Percentiles rank a stretch among this genome's conserved stretches.
Conservation (phyloP, 257 asterid genomes). For the Solanum tarijense region DNA sequence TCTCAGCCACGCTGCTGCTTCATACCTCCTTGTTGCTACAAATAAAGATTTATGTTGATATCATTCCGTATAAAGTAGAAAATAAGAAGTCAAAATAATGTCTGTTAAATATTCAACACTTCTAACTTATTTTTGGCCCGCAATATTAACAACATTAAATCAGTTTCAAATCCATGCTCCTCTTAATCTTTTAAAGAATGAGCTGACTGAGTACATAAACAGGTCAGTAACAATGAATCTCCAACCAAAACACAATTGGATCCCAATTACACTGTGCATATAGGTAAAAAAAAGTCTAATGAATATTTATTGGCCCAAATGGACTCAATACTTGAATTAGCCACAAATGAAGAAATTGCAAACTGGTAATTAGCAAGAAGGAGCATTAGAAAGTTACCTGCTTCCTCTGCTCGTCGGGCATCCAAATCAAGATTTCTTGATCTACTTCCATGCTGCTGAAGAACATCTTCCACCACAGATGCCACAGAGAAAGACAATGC, state of each 20-base stretch:
- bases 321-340: neutral
- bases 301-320: neutral
- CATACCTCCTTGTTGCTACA: constrained; percentile 82
- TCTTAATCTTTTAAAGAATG: neutral
- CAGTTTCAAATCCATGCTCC: neutral
- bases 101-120: neutral
- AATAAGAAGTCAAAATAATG: neutral
- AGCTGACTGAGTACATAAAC: neutral
- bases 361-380: neutral
- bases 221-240: neutral
- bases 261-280: neutral
- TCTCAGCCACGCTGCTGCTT: constrained; percentile 85
- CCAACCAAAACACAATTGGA: neutral
- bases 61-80: neutral
- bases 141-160: neutral
- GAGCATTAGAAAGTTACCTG: constrained; percentile 39
- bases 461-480: constrained; percentile 91
- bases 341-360: neutral
- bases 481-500: constrained; percentile 72
- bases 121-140: neutral
- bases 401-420: constrained; percentile 87
- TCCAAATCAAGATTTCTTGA: constrained; percentile 77
- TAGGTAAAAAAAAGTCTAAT: neutral
- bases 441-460: constrained; percentile 84
- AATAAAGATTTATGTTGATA: neutral